Percentiles rank a stretch among this genome's conserved stretches.
Evolutionary conservation across 2,329 filamentous ascomycete genomes (phyloP).

Genomic region (Tympanopsis confertula): DNA sequence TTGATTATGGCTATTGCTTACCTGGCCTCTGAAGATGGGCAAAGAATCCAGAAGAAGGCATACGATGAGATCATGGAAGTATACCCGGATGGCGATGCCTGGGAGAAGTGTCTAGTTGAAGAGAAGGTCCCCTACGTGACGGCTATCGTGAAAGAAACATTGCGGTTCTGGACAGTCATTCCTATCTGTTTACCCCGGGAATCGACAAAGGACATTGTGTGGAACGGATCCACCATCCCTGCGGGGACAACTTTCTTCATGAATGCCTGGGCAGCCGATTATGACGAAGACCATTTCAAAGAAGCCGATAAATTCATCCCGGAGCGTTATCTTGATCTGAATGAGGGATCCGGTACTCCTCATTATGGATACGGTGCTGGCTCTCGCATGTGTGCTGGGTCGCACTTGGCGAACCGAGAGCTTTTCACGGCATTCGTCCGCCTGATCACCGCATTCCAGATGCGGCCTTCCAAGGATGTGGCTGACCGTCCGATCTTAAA

Average conservation of each 20-base stretch:
- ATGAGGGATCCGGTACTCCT: slow-evolving; percentile 37
- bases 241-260: slow-evolving; percentile 72
- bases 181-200: slow-evolving; percentile 66
- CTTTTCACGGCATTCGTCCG: slow-evolving; percentile 49
- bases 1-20: slow-evolving; percentile 71
- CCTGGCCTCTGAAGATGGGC: slow-evolving; percentile 55
- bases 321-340: slow-evolving; percentile 54
- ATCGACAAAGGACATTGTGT: slow-evolving; percentile 62
- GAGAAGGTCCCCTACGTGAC: slow-evolving; percentile 70
- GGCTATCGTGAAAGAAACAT: slow-evolving; percentile 66
- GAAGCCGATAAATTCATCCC: slow-evolving; percentile 52
- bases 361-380: slow-evolving; percentile 54
- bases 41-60: slow-evolving; percentile 58
- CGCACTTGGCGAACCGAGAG: slow-evolving; percentile 51
- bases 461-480: slow-evolving; percentile 31
- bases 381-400: slow-evolving; percentile 51
- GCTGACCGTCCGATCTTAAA: slow-evolving; percentile 40
- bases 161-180: slow-evolving; percentile 71
- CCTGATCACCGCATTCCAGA: slow-evolving; percentile 44
- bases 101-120: slow-evolving; percentile 60
- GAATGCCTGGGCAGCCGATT: slow-evolving; percentile 68
- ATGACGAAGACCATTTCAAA: slow-evolving; percentile 59
- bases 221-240: slow-evolving; percentile 56
- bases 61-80: slow-evolving; percentile 59
- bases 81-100: slow-evolving; percentile 66